phyloP scores from a whole-genome alignment of 2,329 filamentous ascomycete species.

The Venturia aucupariae region DNA sequence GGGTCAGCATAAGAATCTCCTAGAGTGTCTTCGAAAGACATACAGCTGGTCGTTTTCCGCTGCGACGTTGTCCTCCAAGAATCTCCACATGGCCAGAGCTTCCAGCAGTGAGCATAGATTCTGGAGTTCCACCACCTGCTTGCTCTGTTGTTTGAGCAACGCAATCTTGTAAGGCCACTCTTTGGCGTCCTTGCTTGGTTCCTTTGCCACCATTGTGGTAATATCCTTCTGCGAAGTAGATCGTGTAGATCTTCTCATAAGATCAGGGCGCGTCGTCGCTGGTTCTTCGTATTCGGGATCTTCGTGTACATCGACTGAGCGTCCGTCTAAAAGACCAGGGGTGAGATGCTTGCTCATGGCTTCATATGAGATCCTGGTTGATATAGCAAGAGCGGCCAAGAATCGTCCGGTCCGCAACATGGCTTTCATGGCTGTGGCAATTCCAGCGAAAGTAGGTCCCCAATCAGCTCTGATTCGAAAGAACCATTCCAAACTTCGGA shows the following conservation, averaged over 20 bases:
- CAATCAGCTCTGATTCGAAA: constrained; percentile 63
- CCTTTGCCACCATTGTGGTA: not conserved
- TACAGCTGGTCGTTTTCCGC: constrained; percentile 6
- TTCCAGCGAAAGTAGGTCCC: constrained; percentile 58
- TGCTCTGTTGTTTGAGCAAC: constrained; percentile 17
- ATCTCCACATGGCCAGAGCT: constrained; percentile 35
- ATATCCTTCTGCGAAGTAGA: constrained; percentile 6
- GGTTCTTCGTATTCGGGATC: constrained; percentile 21
- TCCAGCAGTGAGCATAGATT: constrained; percentile 34
- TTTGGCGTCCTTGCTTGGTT: constrained; percentile 21
- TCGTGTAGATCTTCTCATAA: constrained; percentile 14
- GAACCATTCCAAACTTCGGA: constrained; percentile 79
- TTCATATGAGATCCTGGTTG: constrained; percentile 41
- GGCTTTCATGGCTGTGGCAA: constrained; percentile 67
- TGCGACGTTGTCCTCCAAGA: constrained; percentile 32
- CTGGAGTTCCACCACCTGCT: constrained; percentile 35
- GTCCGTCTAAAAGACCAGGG: constrained; percentile 31
- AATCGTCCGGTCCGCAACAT: constrained; percentile 55
- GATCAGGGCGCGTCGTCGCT: constrained; percentile 17
- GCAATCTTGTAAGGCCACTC: constrained; percentile 19
- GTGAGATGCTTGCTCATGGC: constrained; percentile 31
- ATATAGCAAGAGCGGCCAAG: constrained; percentile 46
- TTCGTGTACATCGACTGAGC: constrained; percentile 20
- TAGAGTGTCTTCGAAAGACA: not conserved
- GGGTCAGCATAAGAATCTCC: not conserved